Base-by-base conservation (phyloP, 2,329 filamentous ascomycete species). In the Cordyceps cateniannulata region DNA sequence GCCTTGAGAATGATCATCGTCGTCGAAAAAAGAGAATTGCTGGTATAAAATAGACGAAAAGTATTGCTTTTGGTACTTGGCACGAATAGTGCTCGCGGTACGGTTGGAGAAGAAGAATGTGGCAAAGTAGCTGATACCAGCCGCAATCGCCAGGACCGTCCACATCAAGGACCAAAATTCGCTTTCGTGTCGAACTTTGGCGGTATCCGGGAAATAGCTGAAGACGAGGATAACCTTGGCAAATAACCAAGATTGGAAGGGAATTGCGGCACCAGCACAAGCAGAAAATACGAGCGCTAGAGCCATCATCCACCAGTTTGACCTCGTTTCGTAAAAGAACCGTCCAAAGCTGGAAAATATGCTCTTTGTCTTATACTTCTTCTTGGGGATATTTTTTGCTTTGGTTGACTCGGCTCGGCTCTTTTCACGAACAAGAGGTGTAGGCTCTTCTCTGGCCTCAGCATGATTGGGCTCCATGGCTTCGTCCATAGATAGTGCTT, bases 161-260 rank as follows among this genome's bases (percentile, higher is more conserved):
- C 85, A 89, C 82, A 89, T 88, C 62, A 86, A 76, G 0, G 85
- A 80, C 84, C 84, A 89, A 69, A 87, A 88, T 58, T 81, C 77
- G 32, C 78, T 79, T 44, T 78, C 72, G 1, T 74, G 70, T 49
- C 70, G 66, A 47, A 76, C 72, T 60, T 72, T 71, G 4, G 73
- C 65, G 0, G 59, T 40, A 18, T 73, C 66, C 1, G 61, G 61
- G 8, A 65, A 52, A 9, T 71, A 69, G 20, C 76, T 70, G 66
- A 85, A 85, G 16, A 82, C 74, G 7, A 75, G 69, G 42, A 86
- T 75, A 45, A 85, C 72, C 61, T 81, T 75, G 3, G 79, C 81
- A 62, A 85, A 83, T 3, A 86, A 74, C 66, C 76, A 83, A 0
- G 83, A 80, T 64, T 84, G 80, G 9, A 84, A 63, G 0, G 81